Evolutionary conservation across 2,329 filamentous ascomycete genomes (phyloP), one percentile per base, ranked within the genome.

Genomic region (Fusarium sp.): DNA sequence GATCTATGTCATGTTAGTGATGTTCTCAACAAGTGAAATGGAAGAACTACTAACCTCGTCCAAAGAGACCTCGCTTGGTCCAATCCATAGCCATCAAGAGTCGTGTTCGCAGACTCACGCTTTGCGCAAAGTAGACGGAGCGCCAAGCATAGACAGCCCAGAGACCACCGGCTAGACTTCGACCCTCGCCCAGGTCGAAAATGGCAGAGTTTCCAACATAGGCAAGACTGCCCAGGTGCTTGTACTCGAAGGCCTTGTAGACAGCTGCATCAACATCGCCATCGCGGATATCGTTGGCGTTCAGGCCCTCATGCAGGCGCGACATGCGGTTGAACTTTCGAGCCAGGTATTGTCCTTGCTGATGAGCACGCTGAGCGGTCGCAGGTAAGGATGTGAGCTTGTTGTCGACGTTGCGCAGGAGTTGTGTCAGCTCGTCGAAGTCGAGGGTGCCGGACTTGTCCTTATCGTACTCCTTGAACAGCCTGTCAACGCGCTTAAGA

Each of bases 121-220:
- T 97, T 84, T 99, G 93, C 13, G 96, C 94, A 83, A 99, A 99
- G 81, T 99, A 99, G 15, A 97, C 91, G 69, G 93, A 94, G 66
- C 96, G 85, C 96, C 96, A 99, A 34, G 97, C 88, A 79, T 99
- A 99, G 49, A 98, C 95, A 0, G 94, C 96, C 85, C 97, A 86
- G 45, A 99, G 80, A 0, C 96, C 96, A 51, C 96, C 96, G 2
- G 89, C 89, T 59, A 96, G 81, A 72, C 86, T 94, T 83, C 91
- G 86, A 1, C 93, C 94, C 42, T 90, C 88, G 9, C 88, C 88
- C 55, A 96, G 88, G 77, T 99, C 96, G 75, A 99, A 99, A 40
- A 99, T 90, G 6, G 96, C 96, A 9, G 94, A 94, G 78, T 99
- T 99, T 44, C 97, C 97, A 71, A 99, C 90, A 75, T 99, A 99